These are phyloP conservation scores for Pezicula neosporulosa DNA, from an alignment of 2,329 filamentous ascomycete genomes.

Conservation along the genomic window DNA sequence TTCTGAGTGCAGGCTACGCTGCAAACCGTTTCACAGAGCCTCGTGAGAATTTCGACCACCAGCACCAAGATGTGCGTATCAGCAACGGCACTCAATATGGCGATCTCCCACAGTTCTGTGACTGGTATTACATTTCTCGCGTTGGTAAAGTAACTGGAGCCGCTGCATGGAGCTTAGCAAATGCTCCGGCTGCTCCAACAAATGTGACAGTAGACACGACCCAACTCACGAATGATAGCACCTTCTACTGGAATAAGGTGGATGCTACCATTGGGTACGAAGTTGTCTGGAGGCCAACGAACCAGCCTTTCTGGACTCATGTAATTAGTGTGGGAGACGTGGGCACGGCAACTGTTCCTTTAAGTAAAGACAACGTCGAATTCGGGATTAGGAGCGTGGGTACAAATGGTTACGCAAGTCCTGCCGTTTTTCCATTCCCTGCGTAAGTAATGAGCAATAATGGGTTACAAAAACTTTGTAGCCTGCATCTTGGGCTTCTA, in stretches of 20 bases:
- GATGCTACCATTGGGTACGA: constrained; percentile 44
- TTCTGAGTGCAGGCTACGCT: constrained; percentile 51
- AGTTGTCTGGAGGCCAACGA: constrained; percentile 51
- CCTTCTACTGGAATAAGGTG: constrained; percentile 46
- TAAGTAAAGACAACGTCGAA: constrained; percentile 55
- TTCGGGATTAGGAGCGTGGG: constrained; percentile 52
- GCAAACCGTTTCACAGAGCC: constrained; percentile 53
- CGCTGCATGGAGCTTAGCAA: constrained; percentile 49
- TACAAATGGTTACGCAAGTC: constrained; percentile 46
- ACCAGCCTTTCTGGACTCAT: constrained; percentile 47
- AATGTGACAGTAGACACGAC: constrained; percentile 47
- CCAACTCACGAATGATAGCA: constrained; percentile 44
- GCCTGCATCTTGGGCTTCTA: too few species aligned
- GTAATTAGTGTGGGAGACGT: constrained; percentile 45
- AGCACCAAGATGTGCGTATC: constrained; percentile 51
- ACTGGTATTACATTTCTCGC: constrained; percentile 50
- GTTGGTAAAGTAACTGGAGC: constrained; percentile 53
- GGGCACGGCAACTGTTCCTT: constrained; percentile 38
- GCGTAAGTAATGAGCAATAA: too few species aligned
- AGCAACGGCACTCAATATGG: constrained; percentile 49
- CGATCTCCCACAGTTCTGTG: constrained; percentile 53
- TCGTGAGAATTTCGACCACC: constrained; percentile 52
- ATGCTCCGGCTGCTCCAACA: constrained; percentile 44
- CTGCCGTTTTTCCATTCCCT: constrained; percentile 24
- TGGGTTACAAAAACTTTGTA: too few species aligned